Evolutionary conservation across 805 yeast species (phyloP).

Genomic region (Metschnikowia bowlesiae): DNA sequence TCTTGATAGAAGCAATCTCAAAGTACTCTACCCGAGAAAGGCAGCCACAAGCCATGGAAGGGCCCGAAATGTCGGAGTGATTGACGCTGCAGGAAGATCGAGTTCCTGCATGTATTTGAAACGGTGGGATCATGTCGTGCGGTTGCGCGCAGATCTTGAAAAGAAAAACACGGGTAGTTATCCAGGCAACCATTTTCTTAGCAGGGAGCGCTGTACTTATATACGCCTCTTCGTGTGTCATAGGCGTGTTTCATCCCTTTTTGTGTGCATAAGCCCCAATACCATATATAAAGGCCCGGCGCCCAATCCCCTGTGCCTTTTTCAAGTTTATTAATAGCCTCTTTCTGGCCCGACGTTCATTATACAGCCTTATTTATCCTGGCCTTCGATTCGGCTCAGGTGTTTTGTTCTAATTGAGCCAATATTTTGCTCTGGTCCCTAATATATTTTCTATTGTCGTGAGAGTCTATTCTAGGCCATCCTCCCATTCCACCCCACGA

Average conservation of each 20-base stretch:
- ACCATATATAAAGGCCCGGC: background rate
- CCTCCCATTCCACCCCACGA: no score
- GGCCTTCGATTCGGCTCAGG: background rate
- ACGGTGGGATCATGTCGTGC: slow-evolving; percentile 1
- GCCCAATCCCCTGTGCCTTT: background rate
- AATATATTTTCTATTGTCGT: background rate
- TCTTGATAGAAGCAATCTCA: no score
- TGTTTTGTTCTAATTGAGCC: no score
- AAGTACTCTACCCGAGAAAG: no score
- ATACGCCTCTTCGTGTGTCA: background rate
- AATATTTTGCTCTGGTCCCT: background rate
- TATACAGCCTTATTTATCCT: background rate
- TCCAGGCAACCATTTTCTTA: slow-evolving; percentile 1
- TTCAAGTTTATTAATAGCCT: background rate
- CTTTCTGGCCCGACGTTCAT: slow-evolving; percentile 3
- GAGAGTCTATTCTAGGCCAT: background rate
- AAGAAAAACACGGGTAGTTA: background rate
- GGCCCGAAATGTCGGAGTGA: background rate
- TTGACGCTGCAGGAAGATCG: background rate
- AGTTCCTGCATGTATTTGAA: background rate
- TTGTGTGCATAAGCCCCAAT: slow-evolving; percentile 1
- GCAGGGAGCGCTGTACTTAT: background rate
- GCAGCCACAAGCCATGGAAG: no score
- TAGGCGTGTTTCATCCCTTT: slow-evolving; percentile 2
- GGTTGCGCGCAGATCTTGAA: slow-evolving; percentile 2